Evolutionary conservation across 2,329 filamentous ascomycete species (phyloP), one percentile per base, ranked within the genome.

Genomic region (Ophiocordyceps polyrhachis-furcata): DNA sequence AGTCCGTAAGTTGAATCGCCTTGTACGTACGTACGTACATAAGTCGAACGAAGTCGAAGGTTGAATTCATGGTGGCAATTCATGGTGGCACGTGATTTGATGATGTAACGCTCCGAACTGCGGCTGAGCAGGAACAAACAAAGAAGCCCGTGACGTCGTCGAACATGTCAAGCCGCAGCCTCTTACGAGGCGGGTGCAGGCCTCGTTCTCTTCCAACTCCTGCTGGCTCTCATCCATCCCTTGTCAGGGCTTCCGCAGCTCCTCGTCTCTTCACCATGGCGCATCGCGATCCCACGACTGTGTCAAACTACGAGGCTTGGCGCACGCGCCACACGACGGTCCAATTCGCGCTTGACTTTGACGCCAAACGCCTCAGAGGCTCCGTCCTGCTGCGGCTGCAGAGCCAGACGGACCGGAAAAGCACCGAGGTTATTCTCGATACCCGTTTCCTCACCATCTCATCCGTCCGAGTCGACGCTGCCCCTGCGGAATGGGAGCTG

Each of bases 271-370:
- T 53, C 49, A 57, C 48, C 43, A 61, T 60, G 59, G 50, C 52
- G 43, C 55, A 52, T 43, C 76, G 84, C 56, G 89, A 96, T 64
- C 87, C 87, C 44, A 93, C 87, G 61, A 95, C 91, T 23, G 66
- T 91, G 47, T 83, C 84, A 58, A 96, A 96, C 68, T 95, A 95
- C 64, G 79, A 84, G 61, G 79, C 81, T 46, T 95, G 86, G 79
- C 70, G 76, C 49, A 94, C 85, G 17, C 79, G 73, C 58, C 87
- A 95, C 66, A 91, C 86, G 19, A 80, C 76, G 19, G 83, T 84
- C 47, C 78, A 83, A 60, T 76, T 95, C 56, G 76, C 78, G 52
- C 79, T 96, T 53, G 79, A 93, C 56, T 98, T 96, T 60, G 74
- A 82, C 48, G 71, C 77, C 57, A 83, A 86, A 67, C 71, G 74